phyloP scores from a whole-genome alignment of 2,329 filamentous ascomycete genomes.

The Fusarium tricinctum region DNA sequence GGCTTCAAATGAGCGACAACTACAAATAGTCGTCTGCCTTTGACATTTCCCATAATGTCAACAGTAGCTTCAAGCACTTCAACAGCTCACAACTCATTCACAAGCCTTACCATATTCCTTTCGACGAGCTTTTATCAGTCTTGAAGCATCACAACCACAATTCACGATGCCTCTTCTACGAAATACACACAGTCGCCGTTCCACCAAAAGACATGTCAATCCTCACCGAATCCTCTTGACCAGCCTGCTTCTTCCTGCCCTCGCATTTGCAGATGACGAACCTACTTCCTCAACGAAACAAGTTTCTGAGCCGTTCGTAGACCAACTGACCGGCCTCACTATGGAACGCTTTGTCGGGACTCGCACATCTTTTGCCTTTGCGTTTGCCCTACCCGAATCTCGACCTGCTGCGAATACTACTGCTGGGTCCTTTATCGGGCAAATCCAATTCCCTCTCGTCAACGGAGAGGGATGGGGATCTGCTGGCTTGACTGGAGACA shows the following conservation, averaged over 20 bases:
- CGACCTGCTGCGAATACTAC: neutral
- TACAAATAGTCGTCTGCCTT: neutral
- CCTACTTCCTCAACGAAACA: conserved; percentile 2
- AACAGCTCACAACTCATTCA: neutral
- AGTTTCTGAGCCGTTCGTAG: conserved; percentile 3
- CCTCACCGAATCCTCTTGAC: conserved; percentile 6
- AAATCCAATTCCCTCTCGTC: neutral
- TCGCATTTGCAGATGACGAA: conserved; percentile 10
- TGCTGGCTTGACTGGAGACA: conserved; percentile 15
- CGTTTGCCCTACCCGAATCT: neutral
- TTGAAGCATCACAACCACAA: neutral
- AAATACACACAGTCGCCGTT: neutral
- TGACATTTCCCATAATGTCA: neutral
- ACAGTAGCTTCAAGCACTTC: neutral
- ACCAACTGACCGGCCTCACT: conserved; percentile 23
- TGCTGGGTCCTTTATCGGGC: conserved; percentile 7
- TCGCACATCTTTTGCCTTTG: conserved; percentile 4
- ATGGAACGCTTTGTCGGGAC: conserved; percentile 16
- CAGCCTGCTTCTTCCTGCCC: neutral
- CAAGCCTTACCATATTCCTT: fast-evolving
- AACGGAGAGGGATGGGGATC: conserved; percentile 18
- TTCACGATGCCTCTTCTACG: conserved; percentile 4
- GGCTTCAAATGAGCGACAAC: neutral
- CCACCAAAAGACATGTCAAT: conserved; percentile 3
- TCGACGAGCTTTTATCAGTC: neutral